Base-by-base conservation (phyloP, 345 rosid species). In the Jatropha curcas region DNA sequence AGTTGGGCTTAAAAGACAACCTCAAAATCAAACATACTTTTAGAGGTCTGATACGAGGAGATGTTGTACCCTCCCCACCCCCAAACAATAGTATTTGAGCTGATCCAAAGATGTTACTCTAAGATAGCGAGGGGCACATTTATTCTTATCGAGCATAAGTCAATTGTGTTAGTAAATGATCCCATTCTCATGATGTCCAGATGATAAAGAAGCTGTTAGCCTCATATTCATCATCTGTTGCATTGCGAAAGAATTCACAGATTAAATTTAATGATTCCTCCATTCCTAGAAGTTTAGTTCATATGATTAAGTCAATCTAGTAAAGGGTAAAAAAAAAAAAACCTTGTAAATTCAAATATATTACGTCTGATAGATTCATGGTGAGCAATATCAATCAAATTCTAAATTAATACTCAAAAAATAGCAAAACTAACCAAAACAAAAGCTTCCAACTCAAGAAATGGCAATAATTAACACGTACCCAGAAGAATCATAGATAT, bases 401-500 rank as follows among this genome's bases (percentile, higher is more conserved):
- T 16, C n/a, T 51, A 51, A 28, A 2, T 39, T 7, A 39, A 34
- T 41, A 41, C 45, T 41, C n/a, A n/a, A n/a, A n/a, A n/a, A n/a
- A n/a, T n/a, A n/a, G n/a, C 19, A 16, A 70, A 35, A 64, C 51
- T 16, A 41, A 30, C 59, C 25, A 31, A 25, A 67, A 10, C n/a
- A 12, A 39, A 61, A 60, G 7, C 46, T 33, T 48, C 43, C 3
- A 35, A 27, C 2, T 5, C 22, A 16, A 50, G 22, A 55, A 20
- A 9, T 4, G 24, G 7, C 37, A 53, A 60, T 5, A 37, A 61
- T 24, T 17, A 68, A 20, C 9, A 73, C 85, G 60, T 92, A 94
- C 98, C 98, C 87, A 68, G 67, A 76, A 69, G 79, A 74, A 59
- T 90, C 95, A 24, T 11, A 82, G 61, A 87, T 78, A 28, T 75